A percentile compares a stretch with the other conserved stretches of the same genome.
Evolutionary conservation across 768 basidiomycete genomes (phyloP).

Genomic region (Macrolepiota albuminosa): DNA sequence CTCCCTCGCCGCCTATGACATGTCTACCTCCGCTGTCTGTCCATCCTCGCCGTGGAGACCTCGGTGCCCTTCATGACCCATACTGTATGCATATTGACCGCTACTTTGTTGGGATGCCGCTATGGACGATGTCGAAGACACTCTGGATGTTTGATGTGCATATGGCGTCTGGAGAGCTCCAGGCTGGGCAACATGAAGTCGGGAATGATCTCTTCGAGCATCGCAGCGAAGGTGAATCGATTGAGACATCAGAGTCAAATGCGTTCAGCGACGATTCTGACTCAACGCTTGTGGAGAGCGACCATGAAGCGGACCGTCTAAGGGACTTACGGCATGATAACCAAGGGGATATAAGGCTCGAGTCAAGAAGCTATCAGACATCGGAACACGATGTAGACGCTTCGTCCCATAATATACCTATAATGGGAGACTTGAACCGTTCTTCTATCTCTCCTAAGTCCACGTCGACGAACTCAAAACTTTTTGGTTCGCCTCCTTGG

Average conservation of each 20-base stretch:
- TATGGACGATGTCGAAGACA: constrained; percentile 65
- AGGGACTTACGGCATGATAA: neutral
- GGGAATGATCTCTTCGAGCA: constrained; percentile 20
- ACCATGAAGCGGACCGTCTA: constrained; percentile 18
- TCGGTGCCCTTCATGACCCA: constrained; percentile 53
- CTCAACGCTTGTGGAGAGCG: constrained; percentile 50
- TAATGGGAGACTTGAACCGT: neutral
- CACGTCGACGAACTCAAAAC: constrained; percentile 9
- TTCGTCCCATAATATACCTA: constrained; percentile 1
- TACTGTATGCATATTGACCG: constrained; percentile 54
- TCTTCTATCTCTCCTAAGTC: neutral
- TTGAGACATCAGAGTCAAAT: constrained; percentile 29
- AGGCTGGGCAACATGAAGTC: constrained; percentile 13
- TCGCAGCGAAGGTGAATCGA: constrained; percentile 26
- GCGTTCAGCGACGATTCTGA: constrained; percentile 49
- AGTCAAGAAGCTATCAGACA: neutral
- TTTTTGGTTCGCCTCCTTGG: constrained; percentile 22
- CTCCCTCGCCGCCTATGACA: constrained; percentile 9
- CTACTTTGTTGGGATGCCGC: constrained; percentile 48
- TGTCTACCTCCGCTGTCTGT: constrained; percentile 33
- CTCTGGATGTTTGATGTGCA: constrained; percentile 62
- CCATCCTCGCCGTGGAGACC: constrained; percentile 62
- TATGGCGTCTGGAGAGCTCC: constrained; percentile 18
- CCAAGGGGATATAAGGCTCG: neutral
- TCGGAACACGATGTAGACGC: neutral